phyloP scores from a whole-genome alignment of 129 eudicot species.

The Calendula officinalis region DNA sequence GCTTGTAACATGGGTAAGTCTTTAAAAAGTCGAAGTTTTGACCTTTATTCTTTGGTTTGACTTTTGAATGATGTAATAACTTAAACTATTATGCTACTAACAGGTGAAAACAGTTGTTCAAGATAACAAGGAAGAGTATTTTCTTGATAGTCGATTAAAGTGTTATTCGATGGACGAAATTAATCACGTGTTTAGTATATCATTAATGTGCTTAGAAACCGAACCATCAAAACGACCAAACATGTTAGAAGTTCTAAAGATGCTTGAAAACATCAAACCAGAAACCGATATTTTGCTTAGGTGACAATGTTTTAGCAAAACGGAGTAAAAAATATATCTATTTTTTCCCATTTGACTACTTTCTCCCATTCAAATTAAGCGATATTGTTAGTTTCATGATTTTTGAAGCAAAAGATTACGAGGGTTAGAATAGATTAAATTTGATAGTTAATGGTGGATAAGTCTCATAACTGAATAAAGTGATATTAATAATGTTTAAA shows the following conservation, averaged over 20 bases:
- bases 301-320: too few species aligned
- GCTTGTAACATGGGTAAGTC: constrained; percentile 82
- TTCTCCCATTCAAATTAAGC: too few species aligned
- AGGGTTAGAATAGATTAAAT: too few species aligned
- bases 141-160: constrained; percentile 59
- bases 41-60: constrained; percentile 8
- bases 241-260: constrained; percentile 76
- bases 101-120: constrained; percentile 89
- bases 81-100: constrained; percentile 10
- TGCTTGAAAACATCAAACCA: constrained; percentile 67
- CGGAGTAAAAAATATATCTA: too few species aligned
- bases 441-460: too few species aligned
- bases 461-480: too few species aligned
- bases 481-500: too few species aligned
- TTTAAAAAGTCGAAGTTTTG: constrained; percentile 21
- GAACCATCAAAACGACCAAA: constrained; percentile 81
- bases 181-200: constrained; percentile 52
- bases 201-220: constrained; percentile 75
- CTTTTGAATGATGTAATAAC: not conserved
- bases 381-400: too few species aligned
- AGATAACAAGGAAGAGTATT: constrained; percentile 74
- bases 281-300: not conserved
- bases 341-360: too few species aligned
- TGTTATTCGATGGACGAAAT: constrained; percentile 48
- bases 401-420: too few species aligned